These are phyloP conservation scores for Zalerion maritima DNA, from an alignment of 495 filamentous ascomycete genomes.

Conservation along the genomic window DNA sequence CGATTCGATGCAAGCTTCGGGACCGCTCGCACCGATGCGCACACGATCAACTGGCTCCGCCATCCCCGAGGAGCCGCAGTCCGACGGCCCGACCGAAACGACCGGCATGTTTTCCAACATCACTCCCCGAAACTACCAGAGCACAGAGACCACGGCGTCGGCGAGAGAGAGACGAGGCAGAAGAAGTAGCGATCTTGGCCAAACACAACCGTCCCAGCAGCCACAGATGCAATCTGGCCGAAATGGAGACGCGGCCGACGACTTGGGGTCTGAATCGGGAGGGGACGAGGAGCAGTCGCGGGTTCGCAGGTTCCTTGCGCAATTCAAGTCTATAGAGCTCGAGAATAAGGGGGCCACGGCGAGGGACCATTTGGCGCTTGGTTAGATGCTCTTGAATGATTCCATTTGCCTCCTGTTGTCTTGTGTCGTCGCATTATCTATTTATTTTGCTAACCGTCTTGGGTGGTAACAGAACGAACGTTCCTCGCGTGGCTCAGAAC, in stretches of 20 bases:
- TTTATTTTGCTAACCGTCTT: not conserved
- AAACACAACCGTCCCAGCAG: not conserved
- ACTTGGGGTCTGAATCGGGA: not conserved
- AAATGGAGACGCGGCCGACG: not conserved
- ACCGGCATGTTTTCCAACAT: not conserved
- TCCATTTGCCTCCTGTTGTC: conserved; percentile 1
- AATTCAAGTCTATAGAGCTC: conserved; percentile 72
- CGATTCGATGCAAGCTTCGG: conserved; percentile 1
- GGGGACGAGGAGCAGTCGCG: conserved; percentile 23
- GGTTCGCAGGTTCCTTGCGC: conserved; percentile 40
- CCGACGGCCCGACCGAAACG: not conserved
- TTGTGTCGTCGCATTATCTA: conserved; percentile 4
- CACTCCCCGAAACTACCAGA: conserved; percentile 7
- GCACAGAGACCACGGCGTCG: conserved; percentile 4
- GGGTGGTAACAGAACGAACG: conserved; percentile 55
- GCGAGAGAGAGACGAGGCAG: not conserved
- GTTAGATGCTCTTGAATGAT: conserved; percentile 32
- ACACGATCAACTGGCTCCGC: not conserved
- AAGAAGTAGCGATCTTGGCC: conserved; percentile 2
- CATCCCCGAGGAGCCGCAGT: not conserved
- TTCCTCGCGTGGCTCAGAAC: conserved; percentile 96
- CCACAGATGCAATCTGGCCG: not conserved
- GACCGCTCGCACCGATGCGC: not conserved
- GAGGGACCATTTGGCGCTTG: conserved; percentile 84
- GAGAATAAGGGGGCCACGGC: conserved; percentile 97